Evolutionary conservation across 2,329 filamentous ascomycete species (phyloP).

Genomic region (Chaetomiaceae sp.): DNA sequence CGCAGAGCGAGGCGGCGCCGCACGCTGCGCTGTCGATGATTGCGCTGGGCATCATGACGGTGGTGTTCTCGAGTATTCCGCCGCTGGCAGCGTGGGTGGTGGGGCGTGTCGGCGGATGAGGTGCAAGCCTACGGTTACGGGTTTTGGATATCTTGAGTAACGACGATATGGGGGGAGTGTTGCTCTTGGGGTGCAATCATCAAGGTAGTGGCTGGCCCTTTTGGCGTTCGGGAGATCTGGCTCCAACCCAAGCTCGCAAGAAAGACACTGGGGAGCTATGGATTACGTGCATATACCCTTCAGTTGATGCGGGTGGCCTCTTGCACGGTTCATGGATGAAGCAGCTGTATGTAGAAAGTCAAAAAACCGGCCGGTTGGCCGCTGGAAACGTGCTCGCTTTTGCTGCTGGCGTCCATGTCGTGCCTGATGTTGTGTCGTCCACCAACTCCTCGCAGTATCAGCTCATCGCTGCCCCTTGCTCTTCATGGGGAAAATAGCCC

Average conservation of each 20-base stretch:
- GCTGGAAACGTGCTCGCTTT: not conserved
- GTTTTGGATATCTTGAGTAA: not conserved
- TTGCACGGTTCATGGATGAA: not conserved
- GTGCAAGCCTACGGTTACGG: not conserved
- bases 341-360: not conserved
- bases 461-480: too few relatives aligned
- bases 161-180: too few relatives aligned
- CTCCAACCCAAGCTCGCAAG: not conserved
- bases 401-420: not conserved
- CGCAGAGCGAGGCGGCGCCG: slow-evolving; percentile 47
- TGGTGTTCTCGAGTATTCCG: slow-evolving; percentile 48
- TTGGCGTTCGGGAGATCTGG: not conserved
- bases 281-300: not conserved
- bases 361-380: not conserved
- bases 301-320: not conserved
- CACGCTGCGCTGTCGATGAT: slow-evolving; percentile 57
- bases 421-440: too few relatives aligned
- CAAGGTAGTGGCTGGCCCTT: too few relatives aligned
- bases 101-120: slow-evolving; percentile 29
- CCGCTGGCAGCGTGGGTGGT: slow-evolving; percentile 41
- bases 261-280: not conserved
- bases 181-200: too few relatives aligned
- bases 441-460: too few relatives aligned
- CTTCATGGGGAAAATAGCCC: too few relatives aligned
- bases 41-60: slow-evolving; percentile 52